These are phyloP conservation scores for Coprinellus aureogranulatus DNA, from an alignment of 768 basidiomycete genomes.

Conservation along the genomic window DNA sequence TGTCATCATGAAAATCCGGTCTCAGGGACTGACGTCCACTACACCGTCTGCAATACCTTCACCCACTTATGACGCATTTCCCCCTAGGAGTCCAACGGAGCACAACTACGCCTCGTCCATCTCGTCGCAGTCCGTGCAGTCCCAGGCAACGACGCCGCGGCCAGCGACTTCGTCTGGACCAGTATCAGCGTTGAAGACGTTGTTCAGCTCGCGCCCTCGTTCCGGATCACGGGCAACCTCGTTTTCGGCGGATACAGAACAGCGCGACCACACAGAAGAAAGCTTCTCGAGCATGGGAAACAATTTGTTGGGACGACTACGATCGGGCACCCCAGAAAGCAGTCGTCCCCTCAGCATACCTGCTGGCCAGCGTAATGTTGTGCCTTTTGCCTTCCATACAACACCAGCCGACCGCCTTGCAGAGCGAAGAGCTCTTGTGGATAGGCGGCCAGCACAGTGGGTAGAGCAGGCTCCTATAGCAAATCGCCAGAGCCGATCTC, in stretches of 20 bases:
- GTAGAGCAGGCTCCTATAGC: slow-evolving; percentile 24
- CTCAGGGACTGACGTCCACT: slow-evolving; percentile 54
- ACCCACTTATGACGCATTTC: slow-evolving; percentile 22
- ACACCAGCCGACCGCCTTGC: slow-evolving; percentile 31
- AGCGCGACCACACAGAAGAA: slow-evolving; percentile 40
- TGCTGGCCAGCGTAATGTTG: slow-evolving; percentile 14
- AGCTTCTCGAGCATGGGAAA: slow-evolving; percentile 51
- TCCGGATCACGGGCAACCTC: slow-evolving; percentile 53
- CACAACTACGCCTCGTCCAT: slow-evolving; percentile 47
- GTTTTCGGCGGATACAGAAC: slow-evolving; percentile 31
- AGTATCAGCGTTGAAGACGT: slow-evolving; percentile 58
- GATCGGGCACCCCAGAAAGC: slow-evolving; percentile 35
- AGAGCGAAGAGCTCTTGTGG: slow-evolving; percentile 34
- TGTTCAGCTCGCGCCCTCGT: slow-evolving; percentile 57
- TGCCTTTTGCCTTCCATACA: slow-evolving; percentile 33
- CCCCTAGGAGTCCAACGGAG: slow-evolving; percentile 26
- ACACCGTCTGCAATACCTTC: slow-evolving; percentile 16
- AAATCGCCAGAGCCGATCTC: slow-evolving; percentile 30
- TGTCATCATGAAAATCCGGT: slow-evolving; percentile 77
- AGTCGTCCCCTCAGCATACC: slow-evolving; percentile 4
- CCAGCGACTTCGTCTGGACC: slow-evolving; percentile 33
- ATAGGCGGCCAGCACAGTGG: slow-evolving; percentile 24
- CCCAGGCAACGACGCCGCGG: slow-evolving; percentile 40
- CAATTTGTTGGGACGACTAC: slow-evolving; percentile 52
- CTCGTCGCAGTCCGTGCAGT: slow-evolving; percentile 43